A percentile compares a stretch with the other conserved stretches of the same genome.
Conservation (phyloP, 2,329 filamentous ascomycete genomes). For the Parafenestella ontariensis region DNA sequence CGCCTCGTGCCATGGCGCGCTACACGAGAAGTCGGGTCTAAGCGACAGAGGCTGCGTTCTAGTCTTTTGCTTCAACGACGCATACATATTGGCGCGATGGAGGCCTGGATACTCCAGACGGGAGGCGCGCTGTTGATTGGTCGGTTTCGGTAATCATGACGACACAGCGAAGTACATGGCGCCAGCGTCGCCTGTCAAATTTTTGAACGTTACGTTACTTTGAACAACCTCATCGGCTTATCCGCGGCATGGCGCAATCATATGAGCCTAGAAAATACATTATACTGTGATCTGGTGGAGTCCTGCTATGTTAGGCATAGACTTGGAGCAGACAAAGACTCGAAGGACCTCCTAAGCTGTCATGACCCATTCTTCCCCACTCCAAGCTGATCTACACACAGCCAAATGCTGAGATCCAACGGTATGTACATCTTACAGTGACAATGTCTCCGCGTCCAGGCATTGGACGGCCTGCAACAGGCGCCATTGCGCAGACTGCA, state of each 20-base stretch:
- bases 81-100: not conserved
- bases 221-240: not conserved
- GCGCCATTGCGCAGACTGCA: no score
- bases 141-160: slow-evolving; percentile 6
- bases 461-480: no score
- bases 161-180: slow-evolving; percentile 4
- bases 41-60: slow-evolving; percentile 19
- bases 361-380: not conserved
- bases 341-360: not conserved
- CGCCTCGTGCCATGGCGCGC: slow-evolving; percentile 2
- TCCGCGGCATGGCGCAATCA: not conserved
- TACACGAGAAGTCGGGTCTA: slow-evolving; percentile 26
- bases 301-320: not conserved
- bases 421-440: no score
- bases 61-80: slow-evolving; percentile 4
- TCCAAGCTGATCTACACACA: not conserved
- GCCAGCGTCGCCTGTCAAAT: not conserved
- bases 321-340: not conserved
- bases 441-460: no score
- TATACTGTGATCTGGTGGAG: not conserved
- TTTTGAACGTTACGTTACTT: not conserved
- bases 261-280: slow-evolving; percentile 5
- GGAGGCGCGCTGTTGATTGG: slow-evolving; percentile 5
- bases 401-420: not conserved
- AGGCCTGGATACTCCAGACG: slow-evolving; percentile 9